phyloP scores from a whole-genome alignment of 495 filamentous ascomycete species.

The Collariella sp. region DNA sequence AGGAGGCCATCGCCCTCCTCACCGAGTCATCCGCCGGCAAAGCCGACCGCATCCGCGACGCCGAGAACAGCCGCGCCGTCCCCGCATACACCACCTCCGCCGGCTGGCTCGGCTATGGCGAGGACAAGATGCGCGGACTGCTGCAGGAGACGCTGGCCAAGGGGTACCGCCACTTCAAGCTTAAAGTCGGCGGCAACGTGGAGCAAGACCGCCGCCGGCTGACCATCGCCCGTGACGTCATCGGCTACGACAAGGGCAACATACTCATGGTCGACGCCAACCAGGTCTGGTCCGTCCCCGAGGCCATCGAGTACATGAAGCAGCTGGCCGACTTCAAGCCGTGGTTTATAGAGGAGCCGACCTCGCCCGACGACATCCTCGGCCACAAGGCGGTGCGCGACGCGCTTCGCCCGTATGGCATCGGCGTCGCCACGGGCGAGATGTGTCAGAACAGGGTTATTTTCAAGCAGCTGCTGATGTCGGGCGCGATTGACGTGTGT shows the following conservation, averaged over 20 bases:
- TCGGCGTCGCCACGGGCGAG: slow-evolving; percentile 87
- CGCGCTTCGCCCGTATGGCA: slow-evolving; percentile 61
- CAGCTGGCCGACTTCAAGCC: slow-evolving; percentile 76
- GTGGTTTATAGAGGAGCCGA: slow-evolving; percentile 98
- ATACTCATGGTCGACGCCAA: slow-evolving; percentile 94
- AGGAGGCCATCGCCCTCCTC: slow-evolving; percentile 70
- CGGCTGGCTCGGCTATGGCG: slow-evolving; percentile 88
- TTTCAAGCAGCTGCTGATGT: slow-evolving; percentile 82
- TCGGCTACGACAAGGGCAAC: slow-evolving; percentile 81
- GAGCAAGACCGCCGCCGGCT: slow-evolving; percentile 63
- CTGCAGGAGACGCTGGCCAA: slow-evolving; percentile 61
- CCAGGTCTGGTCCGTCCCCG: slow-evolving; percentile 88
- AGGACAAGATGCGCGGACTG: slow-evolving; percentile 70
- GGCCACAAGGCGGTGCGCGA: slow-evolving; percentile 79
- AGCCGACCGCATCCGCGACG: slow-evolving; percentile 57
- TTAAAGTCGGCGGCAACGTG: slow-evolving; percentile 73
- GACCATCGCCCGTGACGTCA: slow-evolving; percentile 66
- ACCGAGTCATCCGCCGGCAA: slow-evolving; percentile 54
- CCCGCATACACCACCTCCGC: slow-evolving; percentile 88
- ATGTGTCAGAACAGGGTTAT: slow-evolving; percentile 95
- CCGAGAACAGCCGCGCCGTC: slow-evolving; percentile 60
- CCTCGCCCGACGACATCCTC: slow-evolving; percentile 82
- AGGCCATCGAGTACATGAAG: slow-evolving; percentile 84
- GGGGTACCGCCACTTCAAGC: slow-evolving; percentile 84
- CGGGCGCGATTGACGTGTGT: slow-evolving; percentile 74